A percentile compares a stretch with the other conserved stretches of the same genome.
These are phyloP conservation scores for Simplicillium aogashimaense DNA, from an alignment of 2,329 filamentous ascomycete genomes.

Conservation along the genomic window DNA sequence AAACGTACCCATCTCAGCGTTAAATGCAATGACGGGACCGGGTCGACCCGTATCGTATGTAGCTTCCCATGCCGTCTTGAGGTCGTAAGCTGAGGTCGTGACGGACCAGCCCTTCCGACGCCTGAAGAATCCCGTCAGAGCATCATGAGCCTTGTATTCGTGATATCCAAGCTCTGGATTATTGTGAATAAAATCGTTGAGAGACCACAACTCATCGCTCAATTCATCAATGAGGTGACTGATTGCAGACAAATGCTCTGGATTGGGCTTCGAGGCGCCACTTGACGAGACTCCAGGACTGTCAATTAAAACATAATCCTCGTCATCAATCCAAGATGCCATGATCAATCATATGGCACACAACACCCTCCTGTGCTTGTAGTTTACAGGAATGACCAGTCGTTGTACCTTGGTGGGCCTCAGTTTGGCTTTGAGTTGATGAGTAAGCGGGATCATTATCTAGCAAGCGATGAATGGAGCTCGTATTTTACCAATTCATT, in stretches of 20 bases:
- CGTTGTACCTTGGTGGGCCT: neutral
- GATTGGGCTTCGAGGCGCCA: neutral
- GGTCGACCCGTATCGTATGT: constrained; percentile 23
- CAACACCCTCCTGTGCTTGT: neutral
- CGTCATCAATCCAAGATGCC: neutral
- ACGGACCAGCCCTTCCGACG: constrained; percentile 25
- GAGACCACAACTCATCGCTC: constrained; percentile 17
- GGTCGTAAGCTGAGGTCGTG: constrained; percentile 27
- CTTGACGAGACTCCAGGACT: neutral
- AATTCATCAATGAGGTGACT: constrained; percentile 10
- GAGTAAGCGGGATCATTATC: too few species aligned
- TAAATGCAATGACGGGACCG: constrained; percentile 30
- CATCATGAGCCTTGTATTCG: constrained; percentile 30
- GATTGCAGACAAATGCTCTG: constrained; percentile 20
- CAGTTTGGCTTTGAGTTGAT: neutral
- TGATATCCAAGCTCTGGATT: constrained; percentile 32
- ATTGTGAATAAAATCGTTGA: constrained; percentile 30
- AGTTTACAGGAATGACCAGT: neutral
- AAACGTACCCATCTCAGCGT: constrained; percentile 23
- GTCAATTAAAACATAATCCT: constrained; percentile 5
- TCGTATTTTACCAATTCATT: too few species aligned
- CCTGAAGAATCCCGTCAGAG: constrained; percentile 25
- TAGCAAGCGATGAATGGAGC: too few species aligned
- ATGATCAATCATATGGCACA: too few species aligned
- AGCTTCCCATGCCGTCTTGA: constrained; percentile 33